A percentile compares a stretch with the other conserved stretches of the same genome.
Conservation (phyloP, 352 stramenopile genomes). For the Globisporangium takayamanum region DNA sequence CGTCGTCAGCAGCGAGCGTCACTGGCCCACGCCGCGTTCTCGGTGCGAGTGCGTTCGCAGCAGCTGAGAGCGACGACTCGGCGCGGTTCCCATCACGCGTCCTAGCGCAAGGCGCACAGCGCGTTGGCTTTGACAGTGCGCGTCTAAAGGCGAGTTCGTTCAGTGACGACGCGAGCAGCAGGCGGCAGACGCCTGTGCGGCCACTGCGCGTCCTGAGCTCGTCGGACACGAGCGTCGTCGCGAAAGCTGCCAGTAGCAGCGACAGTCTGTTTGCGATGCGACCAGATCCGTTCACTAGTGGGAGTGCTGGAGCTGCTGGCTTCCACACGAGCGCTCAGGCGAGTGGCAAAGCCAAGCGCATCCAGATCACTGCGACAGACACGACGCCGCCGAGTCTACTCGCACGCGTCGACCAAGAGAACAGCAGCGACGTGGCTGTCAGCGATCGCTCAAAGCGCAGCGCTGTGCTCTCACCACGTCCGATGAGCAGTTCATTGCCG, state of each 20-base stretch:
- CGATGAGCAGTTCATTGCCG: background rate
- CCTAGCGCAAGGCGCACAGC: conserved; percentile 33
- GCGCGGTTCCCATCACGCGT: conserved; percentile 19
- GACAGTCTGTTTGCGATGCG: conserved; percentile 27
- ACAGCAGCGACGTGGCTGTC: background rate
- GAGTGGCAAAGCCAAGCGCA: conserved; percentile 24
- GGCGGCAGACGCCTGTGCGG: conserved; percentile 16
- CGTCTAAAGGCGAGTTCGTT: conserved; percentile 17
- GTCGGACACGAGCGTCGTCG: conserved; percentile 19
- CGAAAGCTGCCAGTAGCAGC: conserved; percentile 11
- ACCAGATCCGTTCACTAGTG: conserved; percentile 14
- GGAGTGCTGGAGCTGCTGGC: conserved; percentile 9
- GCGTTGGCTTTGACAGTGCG: conserved; percentile 25
- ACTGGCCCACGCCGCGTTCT: conserved; percentile 25
- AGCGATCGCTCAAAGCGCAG: conserved; percentile 1
- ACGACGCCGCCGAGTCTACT: conserved; percentile 5
- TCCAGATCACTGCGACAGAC: conserved; percentile 24
- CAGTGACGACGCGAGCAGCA: conserved; percentile 21
- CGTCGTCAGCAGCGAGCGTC: background rate
- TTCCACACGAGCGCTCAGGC: conserved; percentile 28
- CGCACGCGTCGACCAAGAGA: conserved; percentile 9
- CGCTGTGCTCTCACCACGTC: conserved; percentile 1
- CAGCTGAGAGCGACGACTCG: conserved; percentile 1
- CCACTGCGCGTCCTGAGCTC: conserved; percentile 25
- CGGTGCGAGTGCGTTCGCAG: conserved; percentile 5